Conservation (phyloP, 2,329 filamentous ascomycete species). For the Diaporthe longicolla region DNA sequence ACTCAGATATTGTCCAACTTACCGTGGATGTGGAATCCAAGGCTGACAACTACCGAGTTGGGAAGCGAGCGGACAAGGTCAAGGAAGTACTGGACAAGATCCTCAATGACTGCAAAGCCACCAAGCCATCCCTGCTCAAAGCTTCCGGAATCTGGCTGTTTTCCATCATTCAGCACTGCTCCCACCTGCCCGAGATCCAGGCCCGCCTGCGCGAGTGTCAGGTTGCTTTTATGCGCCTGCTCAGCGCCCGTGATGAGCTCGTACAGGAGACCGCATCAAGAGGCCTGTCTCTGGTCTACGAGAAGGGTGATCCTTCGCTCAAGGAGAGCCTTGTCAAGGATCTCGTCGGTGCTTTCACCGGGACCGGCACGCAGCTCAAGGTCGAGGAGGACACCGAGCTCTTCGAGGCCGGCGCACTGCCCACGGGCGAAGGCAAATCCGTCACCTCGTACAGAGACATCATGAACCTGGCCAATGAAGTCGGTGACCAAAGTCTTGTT, state of each 20-base stretch:
- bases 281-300: slow-evolving; percentile 92
- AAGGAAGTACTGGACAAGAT: slow-evolving; percentile 77
- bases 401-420: slow-evolving; percentile 90
- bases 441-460: slow-evolving; percentile 99
- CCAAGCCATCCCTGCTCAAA: slow-evolving; percentile 91
- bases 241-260: slow-evolving; percentile 91
- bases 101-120: slow-evolving; percentile 82
- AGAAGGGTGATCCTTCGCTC: slow-evolving; percentile 85
- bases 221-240: slow-evolving; percentile 86
- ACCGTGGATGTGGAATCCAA: slow-evolving; percentile 79
- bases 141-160: slow-evolving; percentile 96
- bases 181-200: slow-evolving; percentile 82
- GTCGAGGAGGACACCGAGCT: slow-evolving; percentile 93
- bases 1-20: slow-evolving; percentile 82
- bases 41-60: slow-evolving; percentile 50
- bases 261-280: slow-evolving; percentile 96
- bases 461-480: slow-evolving; percentile 93
- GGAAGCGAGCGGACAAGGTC: slow-evolving; percentile 59
- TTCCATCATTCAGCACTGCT: slow-evolving; percentile 91
- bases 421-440: slow-evolving; percentile 89
- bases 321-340: slow-evolving; percentile 89
- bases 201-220: slow-evolving; percentile 83
- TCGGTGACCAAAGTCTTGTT: slow-evolving; percentile 94
- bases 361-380: slow-evolving; percentile 80
- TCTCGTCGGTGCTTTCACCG: slow-evolving; percentile 90